Evolutionary conservation across 2,329 filamentous ascomycete genomes (phyloP), one percentile per base, ranked within the genome.

Genomic region (Aspergillus neotritici): DNA sequence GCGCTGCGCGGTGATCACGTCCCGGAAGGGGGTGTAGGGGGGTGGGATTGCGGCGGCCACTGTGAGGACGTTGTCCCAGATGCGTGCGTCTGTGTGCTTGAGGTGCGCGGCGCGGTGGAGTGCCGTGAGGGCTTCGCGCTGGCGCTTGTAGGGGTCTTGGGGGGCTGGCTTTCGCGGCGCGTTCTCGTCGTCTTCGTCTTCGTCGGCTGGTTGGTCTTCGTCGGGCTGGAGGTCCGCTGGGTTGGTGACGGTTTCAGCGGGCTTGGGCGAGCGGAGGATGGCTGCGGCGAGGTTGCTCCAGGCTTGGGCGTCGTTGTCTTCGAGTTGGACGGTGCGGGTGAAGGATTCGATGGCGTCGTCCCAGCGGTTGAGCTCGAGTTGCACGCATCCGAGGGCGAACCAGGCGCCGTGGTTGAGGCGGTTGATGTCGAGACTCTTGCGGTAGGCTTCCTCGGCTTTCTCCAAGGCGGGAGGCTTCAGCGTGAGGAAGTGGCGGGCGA

Each of bases 41-140:
- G 91, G 90, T 1, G 75, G 76, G 21, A 93, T 78, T 2, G 87
- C 86, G 0, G 86, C 80, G 0, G 87, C 85, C 15, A 97, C 83
- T 0, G 89, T 93, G 44, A 98, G 79, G 12, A 97, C 84, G 57
- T 98, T 98, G 62, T 94, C 87, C 91, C 91, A 97, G 64, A 98
- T 96, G 54, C 87, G 83, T 77, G 85, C 87, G 68, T 91, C 91
- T 55, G 89, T 83, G 64, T 87, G 79, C 39, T 94, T 88, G 16
- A 95, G 78, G 4, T 79, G 77, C 0, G 90, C 88, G 8, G 90
- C 93, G 50, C 86, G 84, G 62, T 94, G 93, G 66, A 94, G 87
- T 0, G 93, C 91, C 5, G 79, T 74, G 1, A 98, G 78, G 0
- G 93, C 83, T 60, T 94, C 87, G 0, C 77, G 71, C 2, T 89